Conservation (phyloP, 1,284 basidiomycete species). For the Cutaneotrichosporon curvatum region DNA sequence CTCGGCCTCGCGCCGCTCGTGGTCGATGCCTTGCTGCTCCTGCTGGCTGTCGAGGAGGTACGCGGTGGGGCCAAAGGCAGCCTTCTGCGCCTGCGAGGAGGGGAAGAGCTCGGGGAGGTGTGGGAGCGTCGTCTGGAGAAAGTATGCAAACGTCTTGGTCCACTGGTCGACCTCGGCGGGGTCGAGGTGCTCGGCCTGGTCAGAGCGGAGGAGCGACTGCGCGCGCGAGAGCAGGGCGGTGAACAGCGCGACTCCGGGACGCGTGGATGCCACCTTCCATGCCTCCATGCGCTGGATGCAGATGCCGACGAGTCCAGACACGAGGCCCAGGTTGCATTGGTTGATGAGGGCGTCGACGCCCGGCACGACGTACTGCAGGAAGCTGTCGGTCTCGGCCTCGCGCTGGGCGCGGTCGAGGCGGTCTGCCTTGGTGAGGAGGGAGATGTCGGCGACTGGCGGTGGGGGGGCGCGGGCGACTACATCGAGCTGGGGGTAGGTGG, state of each 20-base stretch:
- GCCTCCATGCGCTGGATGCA: slow-evolving; percentile 76
- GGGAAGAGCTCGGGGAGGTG: slow-evolving; percentile 80
- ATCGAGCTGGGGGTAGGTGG: slow-evolving; percentile 88
- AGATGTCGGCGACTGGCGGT: slow-evolving; percentile 49
- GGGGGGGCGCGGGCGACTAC: slow-evolving; percentile 68
- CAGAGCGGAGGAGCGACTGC: slow-evolving; percentile 75
- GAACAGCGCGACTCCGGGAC: slow-evolving; percentile 85
- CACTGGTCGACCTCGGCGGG: slow-evolving; percentile 74
- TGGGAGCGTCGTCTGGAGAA: slow-evolving; percentile 70
- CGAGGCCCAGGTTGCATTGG: slow-evolving; percentile 70
- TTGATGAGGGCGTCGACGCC: slow-evolving; percentile 70
- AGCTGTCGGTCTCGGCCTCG: slow-evolving; percentile 81
- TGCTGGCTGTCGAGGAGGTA: slow-evolving; percentile 53
- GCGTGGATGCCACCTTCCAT: slow-evolving; percentile 58
- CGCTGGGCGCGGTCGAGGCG: slow-evolving; percentile 62
- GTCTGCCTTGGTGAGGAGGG: slow-evolving; percentile 50
- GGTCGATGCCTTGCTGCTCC: slow-evolving; percentile 59
- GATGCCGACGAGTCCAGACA: slow-evolving; percentile 79
- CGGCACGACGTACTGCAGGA: slow-evolving; percentile 77
- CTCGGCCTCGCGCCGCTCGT: slow-evolving; percentile 46
- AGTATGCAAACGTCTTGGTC: slow-evolving; percentile 74
- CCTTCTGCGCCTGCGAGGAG: slow-evolving; percentile 63
- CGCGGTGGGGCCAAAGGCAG: slow-evolving; percentile 51
- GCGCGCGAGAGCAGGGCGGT: slow-evolving; percentile 89
- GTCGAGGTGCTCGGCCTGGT: slow-evolving; percentile 43